Base-by-base conservation (phyloP, 2,329 filamentous ascomycete genomes). In the Parascedosporium putredinis region DNA sequence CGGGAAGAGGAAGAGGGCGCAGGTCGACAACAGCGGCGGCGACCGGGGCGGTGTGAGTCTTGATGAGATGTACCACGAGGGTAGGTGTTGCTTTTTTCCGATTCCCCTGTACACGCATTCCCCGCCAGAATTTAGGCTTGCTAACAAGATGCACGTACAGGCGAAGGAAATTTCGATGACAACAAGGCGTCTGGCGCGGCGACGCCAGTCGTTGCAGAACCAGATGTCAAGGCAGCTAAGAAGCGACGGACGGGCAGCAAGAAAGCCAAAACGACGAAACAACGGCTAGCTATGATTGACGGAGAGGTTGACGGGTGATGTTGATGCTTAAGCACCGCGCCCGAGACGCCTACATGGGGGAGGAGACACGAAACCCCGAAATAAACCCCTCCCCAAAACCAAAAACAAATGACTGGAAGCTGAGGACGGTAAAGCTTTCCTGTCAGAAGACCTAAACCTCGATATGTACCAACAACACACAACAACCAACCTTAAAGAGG, bases 21-120 rank as follows among this genome's bases (percentile, higher is more conserved):
- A 31, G 38, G 72, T 72, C 52, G 70, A 65, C 34, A 66, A 71
- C 38, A 51, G 50, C 31, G 49, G 33, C 23, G 67, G 67, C n/a
- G 44, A n/a, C 24, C 10, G 20, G 14, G 59, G 57, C 4, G 62
- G 59, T 42, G 78, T 79, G 59, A 91, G 85, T 60, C 70, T 97
- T 67, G 93, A 97, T 65, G 91, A 96, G 63, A 89, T 98, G 87
- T 98, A 98, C 70, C 93, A 98, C 65, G 93, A 98, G 76, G 93
- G 93, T 95, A 66, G 82, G 87, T 70, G 50, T 23, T 47, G 10
- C 27, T 53, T 5, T 50, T n/a, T 49, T 29, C 2, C 3, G 0
- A 3, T 23, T 14, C 2, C 8, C 16, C 5, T n/a, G n/a, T n/a
- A n/a, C n/a, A n/a, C n/a, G n/a, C n/a, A n/a, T n/a, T n/a, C n/a